Evolutionary conservation across 2,329 filamentous ascomycete genomes (phyloP), one percentile per base, ranked within the genome.

Genomic region (Aspergillus chevalieri): DNA sequence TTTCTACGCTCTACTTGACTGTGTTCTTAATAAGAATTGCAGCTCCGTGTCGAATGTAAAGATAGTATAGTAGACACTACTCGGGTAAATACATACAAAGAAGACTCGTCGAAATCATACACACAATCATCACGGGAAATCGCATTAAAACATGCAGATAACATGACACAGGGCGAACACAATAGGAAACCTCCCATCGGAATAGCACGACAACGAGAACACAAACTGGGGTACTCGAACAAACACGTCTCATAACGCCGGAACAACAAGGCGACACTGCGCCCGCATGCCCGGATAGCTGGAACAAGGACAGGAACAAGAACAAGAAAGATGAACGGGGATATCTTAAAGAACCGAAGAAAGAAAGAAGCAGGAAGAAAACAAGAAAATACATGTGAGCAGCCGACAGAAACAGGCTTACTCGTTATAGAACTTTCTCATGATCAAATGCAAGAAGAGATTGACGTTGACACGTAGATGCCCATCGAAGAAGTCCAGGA

Each of bases 401-500:
- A 5, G 5, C n/a, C 6, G 38, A 41, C 2, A 10, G 22, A n/a
- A 3, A 8, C n/a, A 10, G 36, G 36, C 56, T 67, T 55, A 74
- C 59, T 75, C 73, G 57, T 76, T 77, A 62, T 98, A 98, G 71
- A 98, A 98, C 79, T 98, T 98, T 81, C 94, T 95, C 78, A 97
- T 97, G 59, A 98, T 81, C 70, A 97, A 77, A 78, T 98, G 93
- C 77, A 98, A 78, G 73, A 98, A 83, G 65, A 98, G 71, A 75
- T 98, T 98, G 64, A 98, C 93, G 70, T 97, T 97, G 64, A 98
- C 80, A 71, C 87, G 85, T 65, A 96, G 78, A 48, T 85, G 85
- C 47, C 85, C 86, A 67, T 94, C 89, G 64, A 98, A 98, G 52
- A 97, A 78, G 64, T 89, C 90, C 82, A 97, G 91, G 69, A 95